phyloP scores from a whole-genome alignment of 495 filamentous ascomycete species.

The Aspergillus ostianus region DNA sequence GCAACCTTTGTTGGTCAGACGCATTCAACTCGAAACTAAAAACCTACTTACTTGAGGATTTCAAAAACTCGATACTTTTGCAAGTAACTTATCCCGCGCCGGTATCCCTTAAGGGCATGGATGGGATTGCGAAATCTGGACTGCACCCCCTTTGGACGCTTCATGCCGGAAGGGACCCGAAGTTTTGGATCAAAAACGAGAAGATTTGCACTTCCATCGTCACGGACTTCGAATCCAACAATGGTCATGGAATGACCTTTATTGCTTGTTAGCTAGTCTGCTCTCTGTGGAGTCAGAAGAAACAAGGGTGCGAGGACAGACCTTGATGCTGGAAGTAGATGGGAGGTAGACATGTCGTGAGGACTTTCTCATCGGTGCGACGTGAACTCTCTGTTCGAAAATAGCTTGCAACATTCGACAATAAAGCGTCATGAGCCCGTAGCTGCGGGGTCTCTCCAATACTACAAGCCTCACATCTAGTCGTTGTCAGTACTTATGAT shows the following conservation, averaged over 20 bases:
- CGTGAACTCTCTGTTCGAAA: slow-evolving; percentile 54
- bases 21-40: not conserved
- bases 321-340: slow-evolving; percentile 89
- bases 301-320: slow-evolving; percentile 29
- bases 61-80: slow-evolving; percentile 74
- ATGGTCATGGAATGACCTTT: slow-evolving; percentile 90
- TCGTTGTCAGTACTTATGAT: not conserved
- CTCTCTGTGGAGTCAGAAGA: too few species aligned
- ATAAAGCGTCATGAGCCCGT: slow-evolving; percentile 55
- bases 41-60: slow-evolving; percentile 62
- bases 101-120: slow-evolving; percentile 65
- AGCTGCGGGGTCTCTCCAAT: slow-evolving; percentile 39
- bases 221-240: slow-evolving; percentile 73
- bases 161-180: slow-evolving; percentile 63
- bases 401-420: slow-evolving; percentile 69
- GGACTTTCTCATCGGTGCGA: slow-evolving; percentile 51
- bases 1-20: slow-evolving; percentile 15
- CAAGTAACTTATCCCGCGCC: slow-evolving; percentile 64
- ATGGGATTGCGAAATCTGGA: slow-evolving; percentile 49
- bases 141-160: slow-evolving; percentile 48
- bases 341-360: slow-evolving; percentile 68
- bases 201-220: slow-evolving; percentile 64
- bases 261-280: not conserved
- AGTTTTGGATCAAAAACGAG: slow-evolving; percentile 91
- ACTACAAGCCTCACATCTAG: slow-evolving; percentile 53